phyloP scores from a whole-genome alignment of 305 asterid genomes.

The Coffea humblotiana region DNA sequence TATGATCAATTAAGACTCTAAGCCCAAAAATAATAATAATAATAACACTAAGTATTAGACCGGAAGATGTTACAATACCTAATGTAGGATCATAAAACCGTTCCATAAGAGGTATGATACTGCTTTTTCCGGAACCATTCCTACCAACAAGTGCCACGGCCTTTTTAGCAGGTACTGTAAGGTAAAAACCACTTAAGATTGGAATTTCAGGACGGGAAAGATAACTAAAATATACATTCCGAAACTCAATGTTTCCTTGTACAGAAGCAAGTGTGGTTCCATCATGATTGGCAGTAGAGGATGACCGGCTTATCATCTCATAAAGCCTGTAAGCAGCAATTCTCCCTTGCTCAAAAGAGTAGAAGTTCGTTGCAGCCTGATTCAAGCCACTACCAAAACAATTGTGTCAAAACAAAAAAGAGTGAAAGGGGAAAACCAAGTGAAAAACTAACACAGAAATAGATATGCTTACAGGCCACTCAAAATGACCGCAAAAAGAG shows the following conservation, averaged over 20 bases:
- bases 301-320: conserved; percentile 98
- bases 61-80: conserved; percentile 48
- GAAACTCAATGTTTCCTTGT: conserved; percentile 97
- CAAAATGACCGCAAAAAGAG: conserved; percentile 90
- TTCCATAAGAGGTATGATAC: conserved; percentile 99
- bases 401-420: conserved; percentile 17
- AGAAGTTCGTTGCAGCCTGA: conserved; percentile 99
- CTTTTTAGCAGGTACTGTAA: conserved; percentile 95
- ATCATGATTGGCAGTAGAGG: conserved; percentile 75
- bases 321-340: conserved; percentile 97
- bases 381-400: conserved; percentile 77
- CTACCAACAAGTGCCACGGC: conserved; percentile 99
- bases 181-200: conserved; percentile 97
- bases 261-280: conserved; percentile 84
- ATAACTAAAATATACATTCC: conserved; percentile 97
- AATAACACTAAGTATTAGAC: neutral
- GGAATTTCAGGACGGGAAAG: conserved; percentile 99
- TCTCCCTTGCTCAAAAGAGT: conserved; percentile 99
- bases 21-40: neutral
- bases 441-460: conserved; percentile 25
- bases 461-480: conserved; percentile 95
- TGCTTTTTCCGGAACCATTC: conserved; percentile 99
- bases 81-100: conserved; percentile 98
- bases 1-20: neutral
- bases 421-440: conserved; percentile 5